phyloP scores from a whole-genome alignment of 2,329 filamentous ascomycete genomes.

The Torrubiella hemipterigena region DNA sequence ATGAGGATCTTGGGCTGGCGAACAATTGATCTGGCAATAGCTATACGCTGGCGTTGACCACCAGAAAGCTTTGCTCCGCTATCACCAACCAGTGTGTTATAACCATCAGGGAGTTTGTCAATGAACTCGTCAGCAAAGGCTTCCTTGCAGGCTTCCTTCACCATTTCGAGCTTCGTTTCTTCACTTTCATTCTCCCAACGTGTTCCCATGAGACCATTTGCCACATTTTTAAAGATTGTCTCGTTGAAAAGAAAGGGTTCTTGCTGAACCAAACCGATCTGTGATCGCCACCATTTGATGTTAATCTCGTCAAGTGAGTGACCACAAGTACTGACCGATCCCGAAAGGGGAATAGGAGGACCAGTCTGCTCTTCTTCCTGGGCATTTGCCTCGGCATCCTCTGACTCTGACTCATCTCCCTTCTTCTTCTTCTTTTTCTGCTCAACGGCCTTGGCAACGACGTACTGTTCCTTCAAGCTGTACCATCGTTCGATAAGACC shows the following conservation, averaged over 20 bases:
- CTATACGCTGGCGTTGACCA: conserved; percentile 54
- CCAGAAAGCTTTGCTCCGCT: conserved; percentile 48
- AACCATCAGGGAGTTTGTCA: conserved; percentile 32
- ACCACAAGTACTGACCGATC: conserved; percentile 16
- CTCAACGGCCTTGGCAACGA: conserved; percentile 42
- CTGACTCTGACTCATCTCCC: conserved; percentile 15
- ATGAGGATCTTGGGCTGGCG: conserved; percentile 40
- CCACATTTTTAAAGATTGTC: conserved; percentile 37
- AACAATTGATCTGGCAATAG: conserved; percentile 39
- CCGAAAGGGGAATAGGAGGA: conserved; percentile 23
- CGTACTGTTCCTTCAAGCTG: conserved; percentile 39
- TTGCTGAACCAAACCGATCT: conserved; percentile 19
- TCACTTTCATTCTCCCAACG: conserved; percentile 6
- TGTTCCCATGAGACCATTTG: conserved; percentile 29
- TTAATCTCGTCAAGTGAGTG: conserved; percentile 13
- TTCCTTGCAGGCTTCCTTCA: conserved; percentile 28
- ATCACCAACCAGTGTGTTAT: conserved; percentile 47
- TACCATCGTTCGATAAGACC: conserved; percentile 60
- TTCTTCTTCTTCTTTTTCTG: conserved; percentile 31
- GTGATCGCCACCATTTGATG: conserved; percentile 16
- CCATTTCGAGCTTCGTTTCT: conserved; percentile 25
- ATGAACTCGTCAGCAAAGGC: conserved; percentile 37
- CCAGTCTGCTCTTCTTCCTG: conserved; percentile 17
- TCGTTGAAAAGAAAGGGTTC: conserved; percentile 26
- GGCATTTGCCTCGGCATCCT: conserved; percentile 16